Percentiles rank a stretch among this genome's conserved stretches.
phyloP scores from a whole-genome alignment of 2,329 filamentous ascomycete genomes.

The Penicillium polonicum region DNA sequence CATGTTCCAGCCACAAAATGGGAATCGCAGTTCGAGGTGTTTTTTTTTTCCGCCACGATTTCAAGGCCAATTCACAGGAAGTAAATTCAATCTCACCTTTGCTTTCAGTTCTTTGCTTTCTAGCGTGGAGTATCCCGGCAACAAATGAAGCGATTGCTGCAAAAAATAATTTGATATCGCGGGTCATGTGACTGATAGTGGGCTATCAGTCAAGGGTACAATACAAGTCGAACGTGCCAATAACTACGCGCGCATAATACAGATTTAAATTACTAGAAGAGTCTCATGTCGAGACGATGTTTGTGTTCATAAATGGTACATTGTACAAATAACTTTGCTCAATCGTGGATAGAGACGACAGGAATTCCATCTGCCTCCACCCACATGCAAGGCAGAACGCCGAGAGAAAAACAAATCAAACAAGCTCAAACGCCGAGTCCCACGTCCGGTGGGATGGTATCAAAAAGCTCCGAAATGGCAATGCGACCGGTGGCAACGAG shows the following conservation, averaged over 20 bases:
- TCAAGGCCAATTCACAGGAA: not conserved
- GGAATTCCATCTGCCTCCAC: conserved; percentile 11
- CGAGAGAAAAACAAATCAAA: conserved; percentile 11
- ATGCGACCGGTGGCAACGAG: conserved; percentile 14
- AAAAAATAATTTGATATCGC: conserved; percentile 28
- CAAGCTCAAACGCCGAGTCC: conserved; percentile 21
- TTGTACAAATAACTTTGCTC: conserved; percentile 3
- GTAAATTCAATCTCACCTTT: conserved; percentile 17
- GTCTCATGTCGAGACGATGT: not conserved
- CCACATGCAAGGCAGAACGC: conserved; percentile 14
- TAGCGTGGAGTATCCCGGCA: conserved; percentile 12
- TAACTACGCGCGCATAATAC: not conserved
- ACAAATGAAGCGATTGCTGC: conserved; percentile 15
- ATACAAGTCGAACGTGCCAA: not conserved
- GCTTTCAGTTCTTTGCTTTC: conserved; percentile 8
- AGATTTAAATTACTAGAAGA: not conserved
- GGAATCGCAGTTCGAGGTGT: no score
- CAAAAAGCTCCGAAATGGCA: conserved; percentile 14
- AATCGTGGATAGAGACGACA: not conserved
- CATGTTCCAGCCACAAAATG: conserved; percentile 2
- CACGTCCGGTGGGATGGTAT: conserved; percentile 19
- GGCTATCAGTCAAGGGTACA: conserved; percentile 4
- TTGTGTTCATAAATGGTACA: conserved; percentile 17
- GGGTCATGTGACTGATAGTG: conserved; percentile 24
- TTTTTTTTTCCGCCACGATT: not conserved